Percentiles rank a stretch among this genome's conserved stretches.
These are phyloP conservation scores for Elsinoe australis DNA, from an alignment of 2,329 filamentous ascomycete species.

Conservation along the genomic window DNA sequence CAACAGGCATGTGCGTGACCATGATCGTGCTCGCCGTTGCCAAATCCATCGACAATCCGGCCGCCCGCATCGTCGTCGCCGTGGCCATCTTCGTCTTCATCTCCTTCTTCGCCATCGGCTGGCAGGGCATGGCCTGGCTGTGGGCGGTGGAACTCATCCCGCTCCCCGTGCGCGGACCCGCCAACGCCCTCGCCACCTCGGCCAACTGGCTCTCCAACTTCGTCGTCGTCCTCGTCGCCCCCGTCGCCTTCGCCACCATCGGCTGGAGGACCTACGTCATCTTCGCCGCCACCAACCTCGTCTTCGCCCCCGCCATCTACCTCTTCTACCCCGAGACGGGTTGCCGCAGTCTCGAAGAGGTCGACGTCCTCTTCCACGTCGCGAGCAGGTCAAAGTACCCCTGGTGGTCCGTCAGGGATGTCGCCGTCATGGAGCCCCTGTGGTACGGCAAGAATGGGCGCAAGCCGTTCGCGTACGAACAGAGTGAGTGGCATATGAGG, in stretches of 20 bases:
- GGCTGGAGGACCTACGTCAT: constrained; percentile 32
- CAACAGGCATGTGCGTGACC: constrained; percentile 39
- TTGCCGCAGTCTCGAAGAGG: constrained; percentile 44
- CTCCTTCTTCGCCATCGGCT: constrained; percentile 53
- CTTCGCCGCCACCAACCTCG: constrained; percentile 41
- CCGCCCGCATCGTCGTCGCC: constrained; percentile 54
- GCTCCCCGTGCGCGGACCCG: constrained; percentile 50
- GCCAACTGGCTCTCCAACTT: constrained; percentile 56
- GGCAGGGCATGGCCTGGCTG: constrained; percentile 56
- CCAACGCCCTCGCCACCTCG: constrained; percentile 56
- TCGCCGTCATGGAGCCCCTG: constrained; percentile 46
- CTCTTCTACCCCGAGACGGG: constrained; percentile 39
- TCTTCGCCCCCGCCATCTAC: constrained; percentile 27
- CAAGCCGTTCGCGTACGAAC: constrained; percentile 43
- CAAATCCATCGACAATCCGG: constrained; percentile 43
- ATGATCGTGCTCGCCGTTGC: constrained; percentile 33
- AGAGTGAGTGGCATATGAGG: constrained; percentile 29
- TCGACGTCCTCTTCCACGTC: constrained; percentile 57
- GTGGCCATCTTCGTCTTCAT: constrained; percentile 59
- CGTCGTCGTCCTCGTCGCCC: constrained; percentile 25
- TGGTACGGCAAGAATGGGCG: constrained; percentile 53
- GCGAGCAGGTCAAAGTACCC: constrained; percentile 39
- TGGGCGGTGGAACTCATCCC: constrained; percentile 56
- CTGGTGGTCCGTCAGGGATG: constrained; percentile 43
- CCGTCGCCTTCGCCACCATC: constrained; percentile 24